Conservation (phyloP, 768 basidiomycete genomes). For the Mycena vulgaris region DNA sequence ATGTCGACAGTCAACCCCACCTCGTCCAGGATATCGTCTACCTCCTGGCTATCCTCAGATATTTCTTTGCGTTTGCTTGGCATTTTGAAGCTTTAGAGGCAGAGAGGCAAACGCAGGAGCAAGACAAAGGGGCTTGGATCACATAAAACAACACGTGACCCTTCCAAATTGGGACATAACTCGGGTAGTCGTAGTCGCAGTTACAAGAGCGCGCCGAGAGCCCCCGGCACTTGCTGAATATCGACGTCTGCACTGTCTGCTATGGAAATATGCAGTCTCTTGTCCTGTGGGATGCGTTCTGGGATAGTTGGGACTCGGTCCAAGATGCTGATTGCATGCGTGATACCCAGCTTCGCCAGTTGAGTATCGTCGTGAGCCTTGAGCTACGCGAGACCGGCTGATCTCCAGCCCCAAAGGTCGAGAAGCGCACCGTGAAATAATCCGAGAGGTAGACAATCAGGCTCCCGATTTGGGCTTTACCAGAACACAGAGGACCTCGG, state of each 20-base stretch:
- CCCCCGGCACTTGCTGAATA: constrained; percentile 58
- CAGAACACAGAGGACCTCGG: constrained; percentile 22
- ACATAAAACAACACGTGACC: too few species aligned
- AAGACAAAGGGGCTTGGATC: too few species aligned
- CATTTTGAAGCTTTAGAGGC: too few species aligned
- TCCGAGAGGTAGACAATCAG: constrained; percentile 75
- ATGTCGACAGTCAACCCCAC: too few species aligned
- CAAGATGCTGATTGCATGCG: constrained; percentile 79
- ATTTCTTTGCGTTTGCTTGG: too few species aligned
- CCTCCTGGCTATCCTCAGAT: too few species aligned
- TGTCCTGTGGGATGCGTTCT: constrained; percentile 56
- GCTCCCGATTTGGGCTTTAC: constrained; percentile 22
- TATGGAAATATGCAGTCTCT: constrained; percentile 67
- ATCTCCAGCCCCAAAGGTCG: not conserved
- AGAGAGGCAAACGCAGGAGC: too few species aligned
- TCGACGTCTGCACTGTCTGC: constrained; percentile 58
- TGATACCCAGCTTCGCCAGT: constrained; percentile 73
- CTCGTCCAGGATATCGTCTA: too few species aligned
- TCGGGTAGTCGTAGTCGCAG: too few species aligned
- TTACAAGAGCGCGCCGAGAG: too few species aligned
- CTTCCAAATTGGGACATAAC: too few species aligned
- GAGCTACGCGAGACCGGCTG: not conserved
- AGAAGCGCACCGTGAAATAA: constrained; percentile 53
- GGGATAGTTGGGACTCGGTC: constrained; percentile 66
- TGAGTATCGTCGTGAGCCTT: constrained; percentile 57